Conservation (phyloP, 2,329 filamentous ascomycete species). For the Parafenestella ontariensis region DNA sequence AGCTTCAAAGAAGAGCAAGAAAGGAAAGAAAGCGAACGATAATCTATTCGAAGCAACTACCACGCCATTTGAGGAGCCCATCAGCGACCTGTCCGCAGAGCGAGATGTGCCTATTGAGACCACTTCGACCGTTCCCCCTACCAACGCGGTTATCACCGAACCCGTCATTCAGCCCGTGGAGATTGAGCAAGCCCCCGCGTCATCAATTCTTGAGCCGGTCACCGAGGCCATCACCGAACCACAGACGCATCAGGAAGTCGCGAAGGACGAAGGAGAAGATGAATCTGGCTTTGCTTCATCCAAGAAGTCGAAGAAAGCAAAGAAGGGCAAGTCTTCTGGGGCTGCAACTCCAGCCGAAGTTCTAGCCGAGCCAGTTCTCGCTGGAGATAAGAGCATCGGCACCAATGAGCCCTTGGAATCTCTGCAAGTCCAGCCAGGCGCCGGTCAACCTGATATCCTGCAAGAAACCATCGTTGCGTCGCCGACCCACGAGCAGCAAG, state of each 20-base stretch:
- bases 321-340: constrained; percentile 30
- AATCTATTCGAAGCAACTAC: neutral
- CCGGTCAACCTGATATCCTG: neutral
- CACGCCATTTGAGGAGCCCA: neutral
- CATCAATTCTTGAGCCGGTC: neutral
- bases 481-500: neutral
- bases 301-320: constrained; percentile 38
- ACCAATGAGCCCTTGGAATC: neutral
- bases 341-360: constrained; percentile 15
- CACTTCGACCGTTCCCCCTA: neutral
- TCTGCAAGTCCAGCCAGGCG: constrained; percentile 3
- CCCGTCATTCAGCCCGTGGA: constrained; percentile 4
- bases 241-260: constrained; percentile 2
- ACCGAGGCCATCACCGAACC: constrained; percentile 12
- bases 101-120: neutral
- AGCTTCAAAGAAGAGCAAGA: constrained; percentile 45
- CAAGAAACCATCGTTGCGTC: neutral
- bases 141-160: constrained; percentile 1
- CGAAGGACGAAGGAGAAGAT: constrained; percentile 19
- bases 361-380: neutral
- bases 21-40: constrained; percentile 37
- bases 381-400: constrained; percentile 7
- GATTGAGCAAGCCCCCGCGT: constrained; percentile 3
- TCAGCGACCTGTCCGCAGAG: neutral
- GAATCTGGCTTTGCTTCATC: constrained; percentile 16